Evolutionary conservation across 164 flowering plant genomes (phyloP), one percentile per base, ranked within the genome.

Genomic region (Dillenia turbinata): DNA sequence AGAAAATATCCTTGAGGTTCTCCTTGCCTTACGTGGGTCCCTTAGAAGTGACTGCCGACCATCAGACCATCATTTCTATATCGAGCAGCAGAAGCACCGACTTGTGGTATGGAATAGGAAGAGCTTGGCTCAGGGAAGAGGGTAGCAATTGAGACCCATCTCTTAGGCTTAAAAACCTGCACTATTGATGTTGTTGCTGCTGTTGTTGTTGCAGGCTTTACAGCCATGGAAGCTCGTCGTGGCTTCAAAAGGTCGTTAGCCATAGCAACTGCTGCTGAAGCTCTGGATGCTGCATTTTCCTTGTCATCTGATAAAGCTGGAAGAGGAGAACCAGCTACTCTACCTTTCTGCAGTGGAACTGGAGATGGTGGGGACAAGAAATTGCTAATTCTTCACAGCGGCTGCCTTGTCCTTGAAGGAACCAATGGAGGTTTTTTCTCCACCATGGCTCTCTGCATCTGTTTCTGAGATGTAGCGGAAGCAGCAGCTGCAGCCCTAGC

Each of bases 91-190:
- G 81, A 66, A 57, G 68, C 60, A 33, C 71, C 77, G 43, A 72
- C 75, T 50, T 88, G 87, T 50, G 84, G 60, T 61, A 65, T 79
- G 12, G 62, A 59, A 58, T 75, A 59, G 60, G 65, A 54, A 12
- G 71, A 67, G 59, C 43, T 73, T 14, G 80, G 52, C 45, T 85
- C 90, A 5, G 80, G 75, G 33, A 76, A 83, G 43, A 80, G 19
- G 8, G 89, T 82, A 7, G 96, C 96, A 57, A 90, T 71, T 54
- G 98, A 90, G 26, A 81, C 86, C 26, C 96, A 66, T 65, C 94
- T 75, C 76, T 59, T 83, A 7, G 92, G 94, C 73, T 78, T 77
- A 49, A 73, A 53, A 62, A 55, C 54, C 60, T 64, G 73, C 10
- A n/a, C n/a, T n/a, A n/a, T n/a, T n/a, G n/a, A n/a, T n/a, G n/a